A percentile compares a stretch with the other conserved stretches of the same genome.
Evolutionary conservation across 169 alveolate species (phyloP).

Genomic region (Plasmodium blacklocki): DNA sequence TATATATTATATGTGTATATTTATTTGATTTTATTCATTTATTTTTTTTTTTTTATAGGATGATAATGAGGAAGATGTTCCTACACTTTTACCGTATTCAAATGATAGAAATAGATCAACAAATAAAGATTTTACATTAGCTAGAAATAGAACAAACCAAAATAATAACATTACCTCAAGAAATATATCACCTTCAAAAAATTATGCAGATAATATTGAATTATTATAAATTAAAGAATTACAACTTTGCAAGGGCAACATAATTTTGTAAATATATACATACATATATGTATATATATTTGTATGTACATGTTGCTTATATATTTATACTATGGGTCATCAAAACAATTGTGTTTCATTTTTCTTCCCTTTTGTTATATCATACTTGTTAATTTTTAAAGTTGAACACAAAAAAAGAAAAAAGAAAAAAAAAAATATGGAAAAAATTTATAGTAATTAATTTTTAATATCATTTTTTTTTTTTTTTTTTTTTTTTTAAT

Average conservation of each 20-base stretch:
- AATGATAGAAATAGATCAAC: constrained; percentile 60
- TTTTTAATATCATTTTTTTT: too few relatives aligned
- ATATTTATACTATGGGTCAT: too few relatives aligned
- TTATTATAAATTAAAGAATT: constrained; percentile 18
- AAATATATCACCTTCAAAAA: constrained; percentile 29
- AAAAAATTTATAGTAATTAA: too few relatives aligned
- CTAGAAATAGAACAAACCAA: constrained; percentile 70
- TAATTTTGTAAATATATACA: neutral
- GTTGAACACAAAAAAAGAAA: too few relatives aligned
- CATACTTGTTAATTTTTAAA: too few relatives aligned
- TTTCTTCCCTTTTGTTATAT: too few relatives aligned
- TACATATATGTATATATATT: neutral
- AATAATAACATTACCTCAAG: constrained; percentile 53
- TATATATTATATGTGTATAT: neutral
- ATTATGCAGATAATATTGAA: constrained; percentile 63
- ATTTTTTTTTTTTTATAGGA: constrained; percentile 28
- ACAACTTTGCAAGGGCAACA: too few relatives aligned
- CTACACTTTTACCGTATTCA: constrained; percentile 80
- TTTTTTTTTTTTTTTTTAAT: too few relatives aligned
- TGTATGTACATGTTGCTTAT: too few relatives aligned
- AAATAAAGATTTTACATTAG: constrained; percentile 51
- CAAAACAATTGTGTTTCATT: too few relatives aligned
- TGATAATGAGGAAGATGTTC: constrained; percentile 84
- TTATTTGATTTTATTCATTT: neutral
- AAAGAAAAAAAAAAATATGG: too few relatives aligned